Percentiles rank a stretch among this genome's conserved stretches.
phyloP scores from a whole-genome alignment of 2,329 filamentous ascomycete species.

The Sordariomycetes sp. region DNA sequence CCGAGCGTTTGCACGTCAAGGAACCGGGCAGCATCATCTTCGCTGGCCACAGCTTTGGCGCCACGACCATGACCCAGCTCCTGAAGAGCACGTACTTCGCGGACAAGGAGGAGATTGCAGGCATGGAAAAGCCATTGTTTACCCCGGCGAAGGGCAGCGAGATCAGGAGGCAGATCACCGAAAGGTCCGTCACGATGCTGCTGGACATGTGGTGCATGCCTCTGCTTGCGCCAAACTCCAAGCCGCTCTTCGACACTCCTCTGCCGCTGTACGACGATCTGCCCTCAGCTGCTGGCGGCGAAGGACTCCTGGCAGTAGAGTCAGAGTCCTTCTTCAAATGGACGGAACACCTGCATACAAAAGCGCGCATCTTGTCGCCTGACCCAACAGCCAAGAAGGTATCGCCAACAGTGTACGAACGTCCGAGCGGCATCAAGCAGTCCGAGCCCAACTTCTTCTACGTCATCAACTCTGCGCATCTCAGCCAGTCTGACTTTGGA shows the following conservation, averaged over 20 bases:
- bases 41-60: constrained; percentile 75
- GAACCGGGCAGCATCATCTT: constrained; percentile 66
- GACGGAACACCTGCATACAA: constrained; percentile 61
- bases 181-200: constrained; percentile 55
- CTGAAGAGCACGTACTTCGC: constrained; percentile 72
- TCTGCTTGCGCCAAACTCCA: constrained; percentile 51
- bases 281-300: constrained; percentile 41
- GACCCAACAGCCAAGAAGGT: constrained; percentile 36
- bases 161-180: constrained; percentile 58
- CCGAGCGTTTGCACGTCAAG: constrained; percentile 54
- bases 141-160: constrained; percentile 43
- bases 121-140: constrained; percentile 51
- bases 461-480: constrained; percentile 63
- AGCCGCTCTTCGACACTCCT: constrained; percentile 60
- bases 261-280: constrained; percentile 56
- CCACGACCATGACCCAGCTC: constrained; percentile 64
- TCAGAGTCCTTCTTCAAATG: constrained; percentile 75
- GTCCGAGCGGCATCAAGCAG: constrained; percentile 30
- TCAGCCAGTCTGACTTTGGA: constrained; percentile 78
- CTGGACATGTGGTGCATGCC: constrained; percentile 79
- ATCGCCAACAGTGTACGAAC: constrained; percentile 28
- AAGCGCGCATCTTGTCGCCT: constrained; percentile 55
- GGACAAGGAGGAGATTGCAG: constrained; percentile 30
- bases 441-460: constrained; percentile 64
- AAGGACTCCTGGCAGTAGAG: constrained; percentile 59